Evolutionary conservation across 257 asterid genomes (phyloP).

Genomic region (Plantago elongata): DNA sequence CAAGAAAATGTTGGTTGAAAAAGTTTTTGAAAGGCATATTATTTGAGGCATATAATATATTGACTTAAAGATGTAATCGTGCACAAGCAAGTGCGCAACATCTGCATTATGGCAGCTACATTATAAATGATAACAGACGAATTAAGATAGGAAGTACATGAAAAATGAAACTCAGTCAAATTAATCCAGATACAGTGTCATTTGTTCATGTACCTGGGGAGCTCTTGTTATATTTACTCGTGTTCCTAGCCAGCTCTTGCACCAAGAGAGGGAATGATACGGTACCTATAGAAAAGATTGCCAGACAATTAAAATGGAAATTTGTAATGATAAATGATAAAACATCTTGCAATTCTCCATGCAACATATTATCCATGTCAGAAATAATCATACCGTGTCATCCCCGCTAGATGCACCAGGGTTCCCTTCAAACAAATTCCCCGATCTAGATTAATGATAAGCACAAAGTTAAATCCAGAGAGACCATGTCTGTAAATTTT

Average conservation of each 20-base stretch:
- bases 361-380: conserved; percentile 13
- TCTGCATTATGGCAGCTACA: no score
- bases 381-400: conserved; percentile 70
- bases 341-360: conserved; percentile 1
- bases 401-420: conserved; percentile 93
- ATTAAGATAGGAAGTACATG: neutral
- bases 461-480: neutral
- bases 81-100: no score
- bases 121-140: neutral
- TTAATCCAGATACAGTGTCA: no score
- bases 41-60: no score
- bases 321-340: neutral
- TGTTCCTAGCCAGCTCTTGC: conserved; percentile 97
- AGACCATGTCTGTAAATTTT: neutral
- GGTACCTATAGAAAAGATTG: conserved; percentile 62
- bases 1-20: no score
- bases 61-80: no score
- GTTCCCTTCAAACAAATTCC: conserved; percentile 85
- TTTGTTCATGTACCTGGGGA: conserved; percentile 61
- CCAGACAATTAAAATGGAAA: conserved; percentile 22
- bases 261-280: conserved; percentile 96
- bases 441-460: conserved; percentile 60
- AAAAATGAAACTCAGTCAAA: neutral
- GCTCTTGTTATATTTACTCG: conserved; percentile 93
- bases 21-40: no score